Conservation (phyloP, 2,329 filamentous ascomycete species). For the Fusarium sp. region DNA sequence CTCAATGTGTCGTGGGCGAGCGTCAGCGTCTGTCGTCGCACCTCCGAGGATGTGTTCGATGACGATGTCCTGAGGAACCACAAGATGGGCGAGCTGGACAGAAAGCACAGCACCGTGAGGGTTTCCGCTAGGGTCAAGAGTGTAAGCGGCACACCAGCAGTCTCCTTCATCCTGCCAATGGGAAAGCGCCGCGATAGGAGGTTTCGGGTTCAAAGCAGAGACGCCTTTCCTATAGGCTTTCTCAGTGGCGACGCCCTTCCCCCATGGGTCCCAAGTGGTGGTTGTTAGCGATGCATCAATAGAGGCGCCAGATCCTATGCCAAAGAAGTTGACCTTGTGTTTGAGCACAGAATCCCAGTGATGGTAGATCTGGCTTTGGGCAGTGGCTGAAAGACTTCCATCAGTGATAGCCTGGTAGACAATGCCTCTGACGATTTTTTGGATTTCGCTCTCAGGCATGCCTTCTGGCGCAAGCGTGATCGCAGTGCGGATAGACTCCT, state of each 20-base stretch:
- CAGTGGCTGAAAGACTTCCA: conserved; percentile 57
- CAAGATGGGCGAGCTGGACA: conserved; percentile 64
- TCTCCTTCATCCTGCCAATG: conserved; percentile 83
- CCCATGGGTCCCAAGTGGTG: conserved; percentile 57
- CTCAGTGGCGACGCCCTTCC: conserved; percentile 18
- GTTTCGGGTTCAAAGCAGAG: conserved; percentile 34
- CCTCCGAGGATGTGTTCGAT: conserved; percentile 74
- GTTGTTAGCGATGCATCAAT: conserved; percentile 71
- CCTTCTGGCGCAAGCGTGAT: conserved; percentile 41
- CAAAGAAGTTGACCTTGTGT: conserved; percentile 78
- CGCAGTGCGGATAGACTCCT: conserved; percentile 45
- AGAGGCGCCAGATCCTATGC: conserved; percentile 68
- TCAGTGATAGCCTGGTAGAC: conserved; percentile 56
- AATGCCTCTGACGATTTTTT: conserved; percentile 51
- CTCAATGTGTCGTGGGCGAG: conserved; percentile 74
- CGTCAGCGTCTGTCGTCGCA: conserved; percentile 67
- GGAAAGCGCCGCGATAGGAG: conserved; percentile 65
- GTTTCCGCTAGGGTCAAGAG: conserved; percentile 51
- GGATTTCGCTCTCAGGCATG: conserved; percentile 54
- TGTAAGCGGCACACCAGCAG: conserved; percentile 79
- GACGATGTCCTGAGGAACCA: conserved; percentile 74
- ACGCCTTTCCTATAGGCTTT: conserved; percentile 34
- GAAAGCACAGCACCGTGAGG: conserved; percentile 70
- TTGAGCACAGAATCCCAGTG: conserved; percentile 56
- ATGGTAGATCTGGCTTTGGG: conserved; percentile 56